Conservation (phyloP, 495 filamentous ascomycete genomes). For the Neurospora africana region DNA sequence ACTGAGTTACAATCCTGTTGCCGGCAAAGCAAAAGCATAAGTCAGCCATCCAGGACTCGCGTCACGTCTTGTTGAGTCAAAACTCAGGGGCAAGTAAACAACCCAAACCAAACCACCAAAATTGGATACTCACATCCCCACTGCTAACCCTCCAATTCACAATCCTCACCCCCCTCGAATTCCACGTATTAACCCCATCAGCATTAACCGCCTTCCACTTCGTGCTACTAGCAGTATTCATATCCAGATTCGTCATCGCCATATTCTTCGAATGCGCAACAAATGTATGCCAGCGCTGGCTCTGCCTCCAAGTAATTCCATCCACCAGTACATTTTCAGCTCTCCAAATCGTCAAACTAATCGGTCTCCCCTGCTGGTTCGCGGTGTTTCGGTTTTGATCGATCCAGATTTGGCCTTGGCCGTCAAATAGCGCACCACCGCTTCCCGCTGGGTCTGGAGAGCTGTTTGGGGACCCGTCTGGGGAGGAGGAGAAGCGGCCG, state of each 20-base stretch:
- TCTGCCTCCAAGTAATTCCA: too few relatives aligned
- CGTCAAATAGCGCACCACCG: slow-evolving; percentile 31
- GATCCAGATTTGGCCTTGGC: slow-evolving; percentile 35
- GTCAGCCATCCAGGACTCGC: too few relatives aligned
- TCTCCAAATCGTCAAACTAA: too few relatives aligned
- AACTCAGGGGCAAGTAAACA: not conserved
- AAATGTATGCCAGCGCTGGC: too few relatives aligned
- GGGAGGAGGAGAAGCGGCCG: slow-evolving; percentile 13
- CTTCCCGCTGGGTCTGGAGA: too few relatives aligned
- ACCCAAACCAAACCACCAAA: not conserved
- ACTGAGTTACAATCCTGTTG: slow-evolving; percentile 47
- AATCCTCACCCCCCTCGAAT: not conserved
- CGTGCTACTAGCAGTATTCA: not conserved
- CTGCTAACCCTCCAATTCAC: not conserved
- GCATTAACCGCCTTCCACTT: not conserved
- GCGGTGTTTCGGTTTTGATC: slow-evolving; percentile 24
- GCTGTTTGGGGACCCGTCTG: too few relatives aligned
- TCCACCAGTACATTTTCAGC: too few relatives aligned
- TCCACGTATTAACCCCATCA: not conserved
- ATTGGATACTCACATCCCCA: not conserved
- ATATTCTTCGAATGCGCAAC: not conserved
- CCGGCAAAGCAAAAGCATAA: too few relatives aligned
- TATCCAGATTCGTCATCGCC: not conserved
- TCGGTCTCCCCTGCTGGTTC: slow-evolving; percentile 15
- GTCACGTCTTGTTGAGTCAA: too few relatives aligned